These are phyloP conservation scores for Leptodontidium sp. DNA, from an alignment of 2,329 filamentous ascomycete genomes.

Conservation along the genomic window DNA sequence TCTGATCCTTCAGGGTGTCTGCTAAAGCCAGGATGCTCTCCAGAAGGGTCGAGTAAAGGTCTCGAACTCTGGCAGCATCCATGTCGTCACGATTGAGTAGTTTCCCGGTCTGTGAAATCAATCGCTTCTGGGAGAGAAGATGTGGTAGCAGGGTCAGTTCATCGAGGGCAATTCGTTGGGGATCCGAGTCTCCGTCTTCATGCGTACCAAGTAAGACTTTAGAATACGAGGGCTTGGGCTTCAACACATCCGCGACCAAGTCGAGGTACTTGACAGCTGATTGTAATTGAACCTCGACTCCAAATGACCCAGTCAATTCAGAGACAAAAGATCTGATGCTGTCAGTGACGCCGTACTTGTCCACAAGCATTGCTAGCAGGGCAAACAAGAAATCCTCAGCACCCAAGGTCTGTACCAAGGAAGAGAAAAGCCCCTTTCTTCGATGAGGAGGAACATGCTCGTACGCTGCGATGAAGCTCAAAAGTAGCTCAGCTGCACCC, in stretches of 20 bases:
- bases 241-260: constrained; percentile 78
- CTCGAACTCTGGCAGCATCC: constrained; percentile 70
- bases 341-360: constrained; percentile 83
- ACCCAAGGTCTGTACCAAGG: constrained; percentile 85
- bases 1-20: constrained; percentile 66
- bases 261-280: constrained; percentile 80
- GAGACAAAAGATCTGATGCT: constrained; percentile 77
- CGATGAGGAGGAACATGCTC: constrained; percentile 93
- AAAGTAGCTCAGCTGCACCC: constrained; percentile 86
- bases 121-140: constrained; percentile 64
- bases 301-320: constrained; percentile 77
- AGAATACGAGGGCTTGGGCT: constrained; percentile 77
- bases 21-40: constrained; percentile 72
- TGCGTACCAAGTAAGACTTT: constrained; percentile 72
- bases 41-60: constrained; percentile 73
- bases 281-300: constrained; percentile 77
- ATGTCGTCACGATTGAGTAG: constrained; percentile 70
- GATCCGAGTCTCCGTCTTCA: constrained; percentile 54
- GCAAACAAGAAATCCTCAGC: constrained; percentile 88
- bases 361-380: constrained; percentile 87
- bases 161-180: constrained; percentile 59
- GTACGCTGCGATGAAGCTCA: constrained; percentile 95
- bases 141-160: constrained; percentile 65
- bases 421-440: constrained; percentile 81
- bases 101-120: constrained; percentile 63